Evolutionary conservation across 345 rosid genomes (phyloP), one percentile per base, ranked within the genome.

Genomic region (Syzygium grande): DNA sequence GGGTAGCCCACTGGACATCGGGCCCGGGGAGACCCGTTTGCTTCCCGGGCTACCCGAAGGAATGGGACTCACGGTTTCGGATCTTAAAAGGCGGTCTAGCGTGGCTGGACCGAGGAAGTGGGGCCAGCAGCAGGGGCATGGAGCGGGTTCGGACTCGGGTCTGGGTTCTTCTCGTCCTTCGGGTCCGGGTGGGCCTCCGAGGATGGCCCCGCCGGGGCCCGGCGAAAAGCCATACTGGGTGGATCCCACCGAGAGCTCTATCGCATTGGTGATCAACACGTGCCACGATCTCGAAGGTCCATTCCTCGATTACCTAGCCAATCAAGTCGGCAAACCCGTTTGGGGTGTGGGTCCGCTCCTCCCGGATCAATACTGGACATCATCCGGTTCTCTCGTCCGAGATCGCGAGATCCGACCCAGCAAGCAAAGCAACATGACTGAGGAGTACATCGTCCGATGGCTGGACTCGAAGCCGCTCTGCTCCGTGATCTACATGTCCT

Each of bases 211-310:
- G 9, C 92, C 91, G 0, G 25, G 68, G 58, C 92, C 90, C 12
- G 93, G 94, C 7, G 87, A 87, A n/a, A 88, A 73, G 52, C 92
- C 94, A 16, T 89, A 89, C 19, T 93, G 95, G 94, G 89, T 90
- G 54, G 88, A 84, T 12, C 86, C 85, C 49, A 89, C 88, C 29
- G 86, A 90, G 38, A 87, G 91, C 84, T 88, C 92, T 0, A 59
- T 84, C 5, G 92, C 92, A 1, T 78, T 92, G 77, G 85, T 92
- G 89, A 59, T 92, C 56, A 93, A 92, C 91, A 93, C 91, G 52
- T 92, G 93, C 80, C 90, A 90, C 43, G 93, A 90, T 53, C 86
- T 93, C 3, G 93, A 93, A 54, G 87, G 93, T 78, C 92, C 90
- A 3, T 92, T 93, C 55, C 85, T 92, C 34, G 89, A 91, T 34